phyloP scores from a whole-genome alignment of 768 basidiomycete species.

The Solioccasus polychromus region DNA sequence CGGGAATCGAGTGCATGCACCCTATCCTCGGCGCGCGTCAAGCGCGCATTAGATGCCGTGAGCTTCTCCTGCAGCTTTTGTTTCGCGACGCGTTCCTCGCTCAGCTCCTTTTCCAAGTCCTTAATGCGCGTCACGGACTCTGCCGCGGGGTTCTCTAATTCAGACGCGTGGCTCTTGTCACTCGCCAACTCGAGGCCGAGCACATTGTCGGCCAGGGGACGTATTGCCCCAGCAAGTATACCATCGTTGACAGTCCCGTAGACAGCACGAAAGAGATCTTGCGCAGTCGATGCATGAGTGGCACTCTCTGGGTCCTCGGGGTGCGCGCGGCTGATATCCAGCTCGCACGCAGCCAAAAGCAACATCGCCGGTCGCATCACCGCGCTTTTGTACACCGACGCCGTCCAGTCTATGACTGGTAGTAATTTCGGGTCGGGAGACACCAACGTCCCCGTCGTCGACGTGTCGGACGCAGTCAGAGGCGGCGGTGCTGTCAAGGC shows the following conservation, averaged over 20 bases:
- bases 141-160: background rate
- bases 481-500: constrained; percentile 7
- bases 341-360: constrained; percentile 31
- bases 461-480: constrained; percentile 7
- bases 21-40: constrained; percentile 14
- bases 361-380: constrained; percentile 28
- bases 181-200: constrained; percentile 27
- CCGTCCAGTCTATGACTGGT: constrained; percentile 5
- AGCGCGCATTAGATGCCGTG: constrained; percentile 10
- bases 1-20: constrained; percentile 19
- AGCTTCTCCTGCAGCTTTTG: constrained; percentile 21
- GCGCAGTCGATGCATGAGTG: constrained; percentile 20
- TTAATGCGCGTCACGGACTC: constrained; percentile 13
- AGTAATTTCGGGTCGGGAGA: constrained; percentile 7
- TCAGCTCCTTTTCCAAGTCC: constrained; percentile 26
- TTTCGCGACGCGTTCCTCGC: constrained; percentile 10
- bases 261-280: constrained; percentile 30
- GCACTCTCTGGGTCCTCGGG: constrained; percentile 18
- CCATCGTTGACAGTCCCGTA: constrained; percentile 25
- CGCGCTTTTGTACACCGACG: constrained; percentile 12
- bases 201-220: constrained; percentile 15
- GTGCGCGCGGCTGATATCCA: constrained; percentile 31
- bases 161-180: constrained; percentile 2
- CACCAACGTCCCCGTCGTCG: constrained; percentile 8
- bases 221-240: constrained; percentile 16